Percentiles rank a stretch among this genome's conserved stretches.
These are phyloP conservation scores for Hura crepitans DNA, from an alignment of 441 rosid species.

Conservation along the genomic window DNA sequence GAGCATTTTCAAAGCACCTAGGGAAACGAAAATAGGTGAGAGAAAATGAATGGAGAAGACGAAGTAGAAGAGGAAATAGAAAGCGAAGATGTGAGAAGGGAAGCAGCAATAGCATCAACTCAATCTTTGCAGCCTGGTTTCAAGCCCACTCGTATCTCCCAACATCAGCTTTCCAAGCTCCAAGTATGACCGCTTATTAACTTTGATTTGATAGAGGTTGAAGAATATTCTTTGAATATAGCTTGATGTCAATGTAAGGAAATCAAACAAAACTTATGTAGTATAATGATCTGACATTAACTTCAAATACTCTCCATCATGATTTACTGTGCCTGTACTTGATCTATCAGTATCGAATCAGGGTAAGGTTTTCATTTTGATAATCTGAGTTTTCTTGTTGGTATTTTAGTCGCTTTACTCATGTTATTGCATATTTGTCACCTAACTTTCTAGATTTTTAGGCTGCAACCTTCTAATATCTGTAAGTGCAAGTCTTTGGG, in stretches of 20 bases:
- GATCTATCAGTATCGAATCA: too few species aligned
- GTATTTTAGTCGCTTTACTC: background rate
- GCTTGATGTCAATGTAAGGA: too few species aligned
- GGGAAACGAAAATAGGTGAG: background rate
- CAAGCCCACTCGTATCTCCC: slow-evolving; percentile 41
- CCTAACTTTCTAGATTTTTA: background rate
- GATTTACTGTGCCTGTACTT: too few species aligned
- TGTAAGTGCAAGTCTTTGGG: background rate
- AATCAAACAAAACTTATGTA: too few species aligned
- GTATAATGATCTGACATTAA: too few species aligned
- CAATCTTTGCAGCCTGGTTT: slow-evolving; percentile 45
- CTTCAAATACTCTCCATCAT: too few species aligned
- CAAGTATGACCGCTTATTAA: slow-evolving; percentile 33
- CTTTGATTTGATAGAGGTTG: too few species aligned
- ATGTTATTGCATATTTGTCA: background rate
- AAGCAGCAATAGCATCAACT: slow-evolving; percentile 53
- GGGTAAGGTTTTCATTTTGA: background rate
- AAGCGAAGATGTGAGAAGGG: slow-evolving; percentile 58
- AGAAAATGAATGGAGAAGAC: slow-evolving; percentile 4
- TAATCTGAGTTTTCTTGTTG: background rate
- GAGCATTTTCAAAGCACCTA: too few species aligned
- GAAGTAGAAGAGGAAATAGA: slow-evolving; percentile 20
- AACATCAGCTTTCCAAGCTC: slow-evolving; percentile 58
- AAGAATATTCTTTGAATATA: too few species aligned
- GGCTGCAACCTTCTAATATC: background rate